Conservation (phyloP, 2,329 filamentous ascomycete species). For the Fusarium fracticaudum region DNA sequence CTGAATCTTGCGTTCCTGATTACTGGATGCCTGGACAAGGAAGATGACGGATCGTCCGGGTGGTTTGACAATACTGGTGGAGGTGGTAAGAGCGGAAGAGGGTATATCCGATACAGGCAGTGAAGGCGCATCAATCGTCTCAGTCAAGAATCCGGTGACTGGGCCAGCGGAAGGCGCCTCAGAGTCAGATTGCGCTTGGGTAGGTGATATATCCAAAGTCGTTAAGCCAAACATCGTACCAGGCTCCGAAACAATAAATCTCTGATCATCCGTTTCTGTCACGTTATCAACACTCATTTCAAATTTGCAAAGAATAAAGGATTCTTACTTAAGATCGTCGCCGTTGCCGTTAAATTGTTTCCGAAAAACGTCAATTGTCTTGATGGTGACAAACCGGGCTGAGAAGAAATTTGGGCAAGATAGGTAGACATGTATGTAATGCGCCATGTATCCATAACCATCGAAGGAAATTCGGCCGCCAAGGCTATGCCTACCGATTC, state of each 20-base stretch:
- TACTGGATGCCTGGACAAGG: neutral
- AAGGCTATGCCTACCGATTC: neutral
- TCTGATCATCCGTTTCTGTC: neutral
- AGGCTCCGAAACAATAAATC: neutral
- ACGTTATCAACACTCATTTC: neutral
- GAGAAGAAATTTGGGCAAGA: neutral
- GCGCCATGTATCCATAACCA: neutral
- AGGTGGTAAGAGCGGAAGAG: neutral
- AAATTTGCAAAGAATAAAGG: too few species aligned
- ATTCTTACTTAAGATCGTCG: neutral
- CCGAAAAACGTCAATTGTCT: neutral
- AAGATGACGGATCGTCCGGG: neutral
- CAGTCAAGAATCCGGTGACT: neutral
- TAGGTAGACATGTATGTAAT: neutral
- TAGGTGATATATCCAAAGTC: neutral
- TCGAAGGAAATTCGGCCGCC: neutral
- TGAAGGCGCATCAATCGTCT: neutral
- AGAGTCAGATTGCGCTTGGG: neutral
- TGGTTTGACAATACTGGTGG: neutral
- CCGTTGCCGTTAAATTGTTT: neutral
- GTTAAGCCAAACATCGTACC: neutral
- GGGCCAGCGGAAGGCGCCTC: neutral
- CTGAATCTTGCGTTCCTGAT: neutral
- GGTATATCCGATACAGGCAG: accelerated
- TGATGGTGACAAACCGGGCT: neutral